Conservation (phyloP, 2,329 filamentous ascomycete species). For the Pyrenophora tritici-repentis region DNA sequence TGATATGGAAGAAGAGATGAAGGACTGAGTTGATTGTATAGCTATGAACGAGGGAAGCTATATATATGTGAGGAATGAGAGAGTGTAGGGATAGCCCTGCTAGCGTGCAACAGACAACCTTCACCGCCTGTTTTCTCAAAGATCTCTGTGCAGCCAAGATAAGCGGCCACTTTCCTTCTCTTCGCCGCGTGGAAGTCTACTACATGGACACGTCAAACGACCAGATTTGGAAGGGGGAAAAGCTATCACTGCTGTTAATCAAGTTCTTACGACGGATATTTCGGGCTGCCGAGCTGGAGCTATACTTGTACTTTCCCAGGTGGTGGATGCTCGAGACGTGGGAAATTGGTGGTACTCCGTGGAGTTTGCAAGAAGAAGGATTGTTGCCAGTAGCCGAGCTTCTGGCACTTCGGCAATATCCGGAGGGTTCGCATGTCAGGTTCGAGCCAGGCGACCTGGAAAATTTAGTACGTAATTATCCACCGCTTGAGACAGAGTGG, state of each 20-base stretch:
- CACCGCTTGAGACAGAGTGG: slow-evolving; percentile 7
- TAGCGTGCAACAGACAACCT: no score
- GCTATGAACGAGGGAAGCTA: no score
- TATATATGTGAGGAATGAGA: no score
- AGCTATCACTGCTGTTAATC: no score
- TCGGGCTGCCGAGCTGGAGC: slow-evolving; percentile 4
- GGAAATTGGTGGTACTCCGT: slow-evolving; percentile 11
- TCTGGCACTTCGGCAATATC: background rate
- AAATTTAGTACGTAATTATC: no score
- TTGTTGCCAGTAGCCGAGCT: background rate
- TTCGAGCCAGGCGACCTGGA: no score
- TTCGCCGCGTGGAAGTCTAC: slow-evolving; percentile 20
- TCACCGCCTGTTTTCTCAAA: slow-evolving; percentile 11
- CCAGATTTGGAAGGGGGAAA: background rate
- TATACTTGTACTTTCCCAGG: slow-evolving; percentile 16
- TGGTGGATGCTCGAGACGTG: slow-evolving; percentile 10
- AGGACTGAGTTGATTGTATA: no score
- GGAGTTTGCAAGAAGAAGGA: slow-evolving; percentile 7
- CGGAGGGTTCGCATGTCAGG: background rate
- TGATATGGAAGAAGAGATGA: no score
- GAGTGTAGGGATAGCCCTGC: no score
- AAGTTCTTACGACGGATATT: background rate
- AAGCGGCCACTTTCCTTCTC: background rate
- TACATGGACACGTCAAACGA: background rate
- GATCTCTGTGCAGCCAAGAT: slow-evolving; percentile 15